Percentiles rank a stretch among this genome's conserved stretches.
These are phyloP conservation scores for Colletotrichum acutatum DNA, from an alignment of 2,329 filamentous ascomycete species.

Conservation along the genomic window DNA sequence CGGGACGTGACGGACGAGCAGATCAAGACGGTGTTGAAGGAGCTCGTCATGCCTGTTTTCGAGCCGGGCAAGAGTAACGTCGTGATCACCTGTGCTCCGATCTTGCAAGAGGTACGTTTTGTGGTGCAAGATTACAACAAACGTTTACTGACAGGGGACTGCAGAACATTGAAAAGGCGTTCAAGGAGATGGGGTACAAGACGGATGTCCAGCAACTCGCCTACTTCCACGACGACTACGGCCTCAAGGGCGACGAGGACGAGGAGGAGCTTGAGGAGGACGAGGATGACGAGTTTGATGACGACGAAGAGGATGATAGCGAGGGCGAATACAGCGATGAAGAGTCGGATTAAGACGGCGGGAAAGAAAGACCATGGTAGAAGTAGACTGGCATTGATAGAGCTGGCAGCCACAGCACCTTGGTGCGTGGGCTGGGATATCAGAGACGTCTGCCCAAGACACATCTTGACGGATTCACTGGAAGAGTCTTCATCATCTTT, in stretches of 20 bases:
- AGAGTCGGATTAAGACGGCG: constrained; percentile 38
- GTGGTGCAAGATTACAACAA: no score
- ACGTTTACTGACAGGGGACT: constrained; percentile 16
- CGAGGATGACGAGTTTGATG: constrained; percentile 67
- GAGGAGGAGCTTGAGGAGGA: constrained; percentile 67
- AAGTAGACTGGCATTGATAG: constrained; percentile 1
- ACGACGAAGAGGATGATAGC: constrained; percentile 61
- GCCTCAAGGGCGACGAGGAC: constrained; percentile 72
- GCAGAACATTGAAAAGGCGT: constrained; percentile 79
- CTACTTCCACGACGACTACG: constrained; percentile 91
- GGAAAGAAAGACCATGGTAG: not conserved
- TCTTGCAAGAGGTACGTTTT: constrained; percentile 81
- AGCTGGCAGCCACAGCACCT: not conserved
- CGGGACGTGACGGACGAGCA: constrained; percentile 80
- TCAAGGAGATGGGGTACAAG: constrained; percentile 81
- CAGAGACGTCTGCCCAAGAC: not conserved
- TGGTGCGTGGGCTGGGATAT: not conserved
- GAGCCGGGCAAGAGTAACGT: constrained; percentile 83
- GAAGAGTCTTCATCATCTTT: no score
- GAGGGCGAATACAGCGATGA: constrained; percentile 53
- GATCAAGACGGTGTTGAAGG: constrained; percentile 78
- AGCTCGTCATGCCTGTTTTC: constrained; percentile 84
- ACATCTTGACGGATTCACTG: no score
- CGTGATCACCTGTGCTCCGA: constrained; percentile 86
- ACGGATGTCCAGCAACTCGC: constrained; percentile 78